Evolutionary conservation across 805 yeast genomes (phyloP), one percentile per base, ranked within the genome.

Genomic region (Starmerella stigmatis): DNA sequence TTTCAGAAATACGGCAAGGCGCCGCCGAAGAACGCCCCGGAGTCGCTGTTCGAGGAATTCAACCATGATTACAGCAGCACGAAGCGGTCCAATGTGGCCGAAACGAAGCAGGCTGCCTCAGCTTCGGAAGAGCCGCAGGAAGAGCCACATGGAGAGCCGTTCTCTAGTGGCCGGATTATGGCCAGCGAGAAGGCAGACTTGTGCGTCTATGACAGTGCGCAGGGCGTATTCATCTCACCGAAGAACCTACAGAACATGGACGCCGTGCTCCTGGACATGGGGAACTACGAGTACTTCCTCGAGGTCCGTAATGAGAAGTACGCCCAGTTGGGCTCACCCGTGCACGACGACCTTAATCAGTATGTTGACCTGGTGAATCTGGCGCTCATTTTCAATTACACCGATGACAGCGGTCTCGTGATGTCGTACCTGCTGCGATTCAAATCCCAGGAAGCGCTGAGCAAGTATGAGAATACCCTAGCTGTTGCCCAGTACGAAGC

Each of bases 401-500:
- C 62, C 22, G 53, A 64, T 4, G 69, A 60, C 5, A 61, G 56
- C 36, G 60, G 61, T 2, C 55, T 60, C 1, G 72, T 78, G 0
- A 65, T 70, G 21, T 79, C 94, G 1, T 82, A 81, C 72, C 67
- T 83, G 52, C 54, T 83, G 30, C 74, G 70, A 53, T 84, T 86
- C 56, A 50, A 51, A 0, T 59, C 62, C 31, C 57, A 63, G 9
- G 63, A 64, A 1, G 59, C 58, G 0, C 69, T 79, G 46, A 64
- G 65, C 19, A 50, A 57, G 10, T 82, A 84, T 58, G 84, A 82
- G 61, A 57, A 59, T 2, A 59, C 51, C 2, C 72, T 78, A 52
- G 70, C 75, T 56, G 66, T 64, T 32, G 67, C 78, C 2, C 61
- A 76, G 40, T 83, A 84, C 79, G 85, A 84, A 62, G 56, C 70